Percentiles rank a stretch among this genome's conserved stretches.
Evolutionary conservation across 495 filamentous ascomycete species (phyloP).

Genomic region (Hyaloscypha finlandica): DNA sequence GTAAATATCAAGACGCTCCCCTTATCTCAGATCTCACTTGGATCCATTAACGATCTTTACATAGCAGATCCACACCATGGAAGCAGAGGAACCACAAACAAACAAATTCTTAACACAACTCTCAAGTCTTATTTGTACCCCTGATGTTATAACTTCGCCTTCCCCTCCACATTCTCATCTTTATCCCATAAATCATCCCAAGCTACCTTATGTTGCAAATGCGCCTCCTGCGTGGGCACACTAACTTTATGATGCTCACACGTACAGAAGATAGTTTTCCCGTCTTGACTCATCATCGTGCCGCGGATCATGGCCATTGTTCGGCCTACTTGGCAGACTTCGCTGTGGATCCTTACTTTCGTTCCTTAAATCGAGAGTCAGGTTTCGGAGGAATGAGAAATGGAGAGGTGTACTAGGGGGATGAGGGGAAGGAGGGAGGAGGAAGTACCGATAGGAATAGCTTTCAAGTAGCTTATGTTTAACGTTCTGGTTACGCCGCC

Average conservation of each 20-base stretch:
- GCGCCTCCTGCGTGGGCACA: slow-evolving; percentile 37
- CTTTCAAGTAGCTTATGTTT: slow-evolving; percentile 42
- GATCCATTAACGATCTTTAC: no score
- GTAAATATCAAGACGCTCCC: no score
- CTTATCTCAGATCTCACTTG: no score
- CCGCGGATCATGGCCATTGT: slow-evolving; percentile 49
- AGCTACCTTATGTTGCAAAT: slow-evolving; percentile 33
- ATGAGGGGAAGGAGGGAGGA: slow-evolving; percentile 5
- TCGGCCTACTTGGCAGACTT: slow-evolving; percentile 40
- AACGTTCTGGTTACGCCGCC: slow-evolving; percentile 45
- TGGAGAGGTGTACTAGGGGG: not conserved
- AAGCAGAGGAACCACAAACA: no score
- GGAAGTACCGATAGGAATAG: slow-evolving; percentile 30
- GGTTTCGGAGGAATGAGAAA: slow-evolving; percentile 14
- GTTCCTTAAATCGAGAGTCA: slow-evolving; percentile 28
- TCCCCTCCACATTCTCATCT: slow-evolving; percentile 17
- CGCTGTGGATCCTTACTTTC: slow-evolving; percentile 36
- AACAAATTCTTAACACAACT: no score
- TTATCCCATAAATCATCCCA: slow-evolving; percentile 40
- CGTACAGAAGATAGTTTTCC: slow-evolving; percentile 40
- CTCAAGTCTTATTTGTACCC: not conserved
- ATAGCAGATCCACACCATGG: no score
- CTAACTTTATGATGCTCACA: slow-evolving; percentile 50
- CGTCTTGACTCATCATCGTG: slow-evolving; percentile 41
- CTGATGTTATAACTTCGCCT: slow-evolving; percentile 8